phyloP scores from a whole-genome alignment of 192 early-diverging fungal genomes.

The Ramicandelaber brevisporus region DNA sequence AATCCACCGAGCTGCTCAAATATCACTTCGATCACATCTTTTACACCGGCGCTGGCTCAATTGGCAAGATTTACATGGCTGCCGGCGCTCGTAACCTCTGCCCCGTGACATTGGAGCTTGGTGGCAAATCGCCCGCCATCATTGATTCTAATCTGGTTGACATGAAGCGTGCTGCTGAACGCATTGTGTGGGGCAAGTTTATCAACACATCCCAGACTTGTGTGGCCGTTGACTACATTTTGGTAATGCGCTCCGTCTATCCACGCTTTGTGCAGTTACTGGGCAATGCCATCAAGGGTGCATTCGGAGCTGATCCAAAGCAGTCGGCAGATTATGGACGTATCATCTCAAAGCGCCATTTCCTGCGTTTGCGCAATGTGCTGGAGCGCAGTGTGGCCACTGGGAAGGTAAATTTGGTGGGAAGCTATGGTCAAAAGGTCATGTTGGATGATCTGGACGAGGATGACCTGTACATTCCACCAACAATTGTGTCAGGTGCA shows the following conservation, averaged over 20 bases:
- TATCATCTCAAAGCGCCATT: slow-evolving; percentile 47
- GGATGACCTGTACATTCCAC: slow-evolving; percentile 44
- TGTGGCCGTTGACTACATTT: slow-evolving; percentile 64
- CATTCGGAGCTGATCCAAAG: slow-evolving; percentile 22
- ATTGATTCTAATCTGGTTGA: slow-evolving; percentile 37
- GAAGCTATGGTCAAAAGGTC: too few relatives aligned
- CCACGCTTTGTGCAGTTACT: slow-evolving; percentile 28
- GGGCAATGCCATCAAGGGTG: slow-evolving; percentile 10
- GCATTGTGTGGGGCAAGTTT: slow-evolving; percentile 59
- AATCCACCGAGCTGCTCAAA: slow-evolving; percentile 47
- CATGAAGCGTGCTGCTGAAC: slow-evolving; percentile 29
- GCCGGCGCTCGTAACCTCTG: slow-evolving; percentile 72
- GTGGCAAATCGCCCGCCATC: slow-evolving; percentile 62
- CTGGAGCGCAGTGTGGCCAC: too few relatives aligned
- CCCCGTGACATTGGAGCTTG: slow-evolving; percentile 73
- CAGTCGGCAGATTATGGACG: slow-evolving; percentile 28
- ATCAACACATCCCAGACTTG: slow-evolving; percentile 79
- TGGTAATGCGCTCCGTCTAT: slow-evolving; percentile 30
- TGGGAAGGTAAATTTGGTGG: slow-evolving; percentile 18
- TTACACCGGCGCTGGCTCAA: slow-evolving; percentile 63
- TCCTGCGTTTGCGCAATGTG: slow-evolving; percentile 27
- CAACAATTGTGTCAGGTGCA: slow-evolving; percentile 53
- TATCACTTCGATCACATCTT: slow-evolving; percentile 74
- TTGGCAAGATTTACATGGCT: slow-evolving; percentile 57
- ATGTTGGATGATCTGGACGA: slow-evolving; percentile 23